Conservation (phyloP, 2,329 filamentous ascomycete species). For the Ophiostoma piceae region DNA sequence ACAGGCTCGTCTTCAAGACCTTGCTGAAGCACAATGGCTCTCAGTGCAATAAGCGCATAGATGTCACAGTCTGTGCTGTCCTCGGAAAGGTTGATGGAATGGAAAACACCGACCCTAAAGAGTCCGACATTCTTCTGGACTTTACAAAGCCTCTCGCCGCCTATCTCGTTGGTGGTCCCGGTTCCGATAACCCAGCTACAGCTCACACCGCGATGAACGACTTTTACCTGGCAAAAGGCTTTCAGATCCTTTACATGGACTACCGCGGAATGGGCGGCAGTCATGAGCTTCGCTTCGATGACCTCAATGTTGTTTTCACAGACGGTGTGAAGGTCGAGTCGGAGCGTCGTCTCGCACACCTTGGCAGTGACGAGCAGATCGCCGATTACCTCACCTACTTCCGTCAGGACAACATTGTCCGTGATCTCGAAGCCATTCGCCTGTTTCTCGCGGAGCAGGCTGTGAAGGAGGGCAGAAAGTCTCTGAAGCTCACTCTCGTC, state of each 20-base stretch:
- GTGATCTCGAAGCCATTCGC: conserved; percentile 66
- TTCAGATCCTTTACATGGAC: conserved; percentile 63
- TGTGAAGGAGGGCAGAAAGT: conserved; percentile 39
- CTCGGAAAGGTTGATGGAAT: neutral
- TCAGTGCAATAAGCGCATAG: neutral
- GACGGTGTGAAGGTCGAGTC: neutral
- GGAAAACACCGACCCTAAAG: neutral
- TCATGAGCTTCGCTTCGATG: conserved; percentile 53
- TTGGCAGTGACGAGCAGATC: neutral
- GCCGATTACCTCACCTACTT: conserved; percentile 41
- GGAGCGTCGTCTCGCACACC: neutral
- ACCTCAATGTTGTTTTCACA: conserved; percentile 34
- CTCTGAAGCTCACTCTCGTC: conserved; percentile 39
- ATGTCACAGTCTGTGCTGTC: neutral
- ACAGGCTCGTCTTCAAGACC: neutral
- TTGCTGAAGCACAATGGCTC: neutral
- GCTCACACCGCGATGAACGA: conserved; percentile 43
- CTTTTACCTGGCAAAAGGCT: conserved; percentile 59
- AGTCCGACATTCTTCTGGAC: neutral
- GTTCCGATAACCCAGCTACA: conserved; percentile 42
- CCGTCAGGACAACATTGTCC: conserved; percentile 67
- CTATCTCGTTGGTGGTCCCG: conserved; percentile 66
- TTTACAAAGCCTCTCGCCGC: conserved; percentile 35
- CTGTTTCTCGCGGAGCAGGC: conserved; percentile 46
- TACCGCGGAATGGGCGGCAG: conserved; percentile 68